These are phyloP conservation scores for Coix lacrymajobi DNA, from an alignment of 176 grass and related monocot species.

Conservation along the genomic window DNA sequence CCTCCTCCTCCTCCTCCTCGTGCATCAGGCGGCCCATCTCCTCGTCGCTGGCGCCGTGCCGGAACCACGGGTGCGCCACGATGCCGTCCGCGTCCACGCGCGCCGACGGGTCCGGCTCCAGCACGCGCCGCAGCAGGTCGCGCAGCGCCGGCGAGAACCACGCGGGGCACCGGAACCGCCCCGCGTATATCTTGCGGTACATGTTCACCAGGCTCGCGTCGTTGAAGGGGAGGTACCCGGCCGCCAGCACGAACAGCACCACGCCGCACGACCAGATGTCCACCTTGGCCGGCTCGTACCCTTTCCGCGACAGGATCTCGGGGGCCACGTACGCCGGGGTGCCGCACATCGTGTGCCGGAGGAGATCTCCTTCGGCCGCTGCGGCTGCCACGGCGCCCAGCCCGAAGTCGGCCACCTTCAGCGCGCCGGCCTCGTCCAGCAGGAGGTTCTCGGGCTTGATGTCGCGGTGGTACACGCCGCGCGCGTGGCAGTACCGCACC, in stretches of 20 bases:
- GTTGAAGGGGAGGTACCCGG: conserved; percentile 96
- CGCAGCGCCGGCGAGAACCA: conserved; percentile 70
- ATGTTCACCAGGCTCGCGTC: conserved; percentile 75
- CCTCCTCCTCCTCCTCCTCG: neutral
- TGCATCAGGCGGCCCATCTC: conserved; percentile 36
- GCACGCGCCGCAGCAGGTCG: conserved; percentile 48
- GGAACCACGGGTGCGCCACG: conserved; percentile 59
- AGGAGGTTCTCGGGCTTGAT: conserved; percentile 94
- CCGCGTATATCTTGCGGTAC: conserved; percentile 88
- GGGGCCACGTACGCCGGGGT: conserved; percentile 85
- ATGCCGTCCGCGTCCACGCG: conserved; percentile 58
- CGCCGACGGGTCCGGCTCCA: conserved; percentile 61
- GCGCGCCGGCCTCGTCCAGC: conserved; percentile 48
- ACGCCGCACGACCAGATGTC: conserved; percentile 94
- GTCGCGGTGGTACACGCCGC: conserved; percentile 87
- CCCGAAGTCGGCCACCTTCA: conserved; percentile 67
- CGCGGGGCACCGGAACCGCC: conserved; percentile 55
- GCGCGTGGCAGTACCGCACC: conserved; percentile 69
- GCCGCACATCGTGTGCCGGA: conserved; percentile 69
- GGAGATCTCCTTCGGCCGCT: neutral
- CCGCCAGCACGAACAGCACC: conserved; percentile 77
- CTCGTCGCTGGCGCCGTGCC: conserved; percentile 17
- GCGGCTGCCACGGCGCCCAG: conserved; percentile 36
- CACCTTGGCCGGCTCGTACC: conserved; percentile 65
- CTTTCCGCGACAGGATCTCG: conserved; percentile 61